Conservation (phyloP, 805 yeast species). For the Torulaspora microellipsoides region DNA sequence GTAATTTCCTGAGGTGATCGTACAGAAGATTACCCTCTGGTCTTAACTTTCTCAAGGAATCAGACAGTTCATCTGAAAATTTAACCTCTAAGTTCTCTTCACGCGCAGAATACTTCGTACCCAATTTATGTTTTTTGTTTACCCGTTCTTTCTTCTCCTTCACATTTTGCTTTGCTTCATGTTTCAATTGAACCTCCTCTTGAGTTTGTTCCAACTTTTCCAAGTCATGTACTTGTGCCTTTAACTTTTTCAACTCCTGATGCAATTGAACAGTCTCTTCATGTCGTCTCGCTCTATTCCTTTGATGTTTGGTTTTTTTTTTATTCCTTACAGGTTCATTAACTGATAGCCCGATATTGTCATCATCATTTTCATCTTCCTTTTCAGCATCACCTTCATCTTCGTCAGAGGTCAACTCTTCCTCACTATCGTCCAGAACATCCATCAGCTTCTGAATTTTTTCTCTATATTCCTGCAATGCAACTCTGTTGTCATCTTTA, state of each 20-base stretch:
- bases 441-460: constrained; percentile 63
- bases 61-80: constrained; percentile 81
- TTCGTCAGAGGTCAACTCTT: constrained; percentile 37
- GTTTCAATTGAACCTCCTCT: constrained; percentile 24
- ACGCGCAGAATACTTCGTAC: constrained; percentile 45
- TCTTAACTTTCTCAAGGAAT: constrained; percentile 73
- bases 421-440: constrained; percentile 56
- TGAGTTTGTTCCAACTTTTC: constrained; percentile 41
- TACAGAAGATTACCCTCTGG: constrained; percentile 87
- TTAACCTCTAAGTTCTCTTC: constrained; percentile 63
- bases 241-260: constrained; percentile 52
- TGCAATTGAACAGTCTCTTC: constrained; percentile 55
- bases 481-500: constrained; percentile 58
- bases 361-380: constrained; percentile 31
- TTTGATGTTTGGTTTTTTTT: constrained; percentile 71
- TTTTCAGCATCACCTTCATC: constrained; percentile 36
- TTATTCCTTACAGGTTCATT: constrained; percentile 65
- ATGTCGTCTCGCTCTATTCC: constrained; percentile 65
- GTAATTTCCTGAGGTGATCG: constrained; percentile 77
- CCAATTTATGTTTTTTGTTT: constrained; percentile 36
- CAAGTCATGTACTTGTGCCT: constrained; percentile 56
- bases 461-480: constrained; percentile 57
- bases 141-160: constrained; percentile 21
- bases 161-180: constrained; percentile 6
- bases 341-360: constrained; percentile 51